Evolutionary conservation across 2,329 filamentous ascomycete genomes (phyloP), one percentile per base, ranked within the genome.

Genomic region (Fusarium guadeloupense): DNA sequence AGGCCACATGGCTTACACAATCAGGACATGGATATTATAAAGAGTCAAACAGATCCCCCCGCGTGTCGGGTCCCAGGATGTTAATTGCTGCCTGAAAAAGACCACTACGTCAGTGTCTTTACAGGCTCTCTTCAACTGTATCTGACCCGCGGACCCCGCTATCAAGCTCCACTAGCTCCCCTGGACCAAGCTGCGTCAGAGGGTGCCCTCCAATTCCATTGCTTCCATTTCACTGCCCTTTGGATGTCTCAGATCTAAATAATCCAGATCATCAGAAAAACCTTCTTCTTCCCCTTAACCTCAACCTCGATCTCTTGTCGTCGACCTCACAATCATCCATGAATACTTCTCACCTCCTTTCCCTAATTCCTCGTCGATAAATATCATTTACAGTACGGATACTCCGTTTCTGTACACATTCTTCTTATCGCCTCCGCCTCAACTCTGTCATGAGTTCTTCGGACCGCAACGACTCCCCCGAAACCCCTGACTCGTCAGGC

Each of bases 401-500:
- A n/a, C n/a, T n/a, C n/a, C n/a, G n/a, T n/a, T n/a, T 10, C 17
- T 23, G 25, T 17, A 33, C 30, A 7, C 14, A 33, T 34, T 19
- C 16, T 26, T 41, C 25, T 34, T 44, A 30, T 45, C 38, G 13
- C 23, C 23, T 25, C 23, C 4, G 23, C 10, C 23, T 14, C 28
- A 6, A 23, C 46, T 40, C 28, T 28, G 33, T 45, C 45, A 69
- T 69, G 67, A 67, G 46, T 52, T 67, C 45, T 34, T 62, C 64
- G 31, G 61, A 64, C 61, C 59, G 50, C 46, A 54, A 55, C 54
- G 54, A 64, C 52, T 66, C 62, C 44, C 54, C 66, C 54, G 68
- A 69, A 48, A 37, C 54, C 12, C 53, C 66, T 40, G 61, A 65
- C 42, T 59, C 68, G 12, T 69, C 68, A 31, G 68, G 68, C 48